Evolutionary conservation across 2,329 filamentous ascomycete genomes (phyloP).

Genomic region (Trichoderma semiorbis): DNA sequence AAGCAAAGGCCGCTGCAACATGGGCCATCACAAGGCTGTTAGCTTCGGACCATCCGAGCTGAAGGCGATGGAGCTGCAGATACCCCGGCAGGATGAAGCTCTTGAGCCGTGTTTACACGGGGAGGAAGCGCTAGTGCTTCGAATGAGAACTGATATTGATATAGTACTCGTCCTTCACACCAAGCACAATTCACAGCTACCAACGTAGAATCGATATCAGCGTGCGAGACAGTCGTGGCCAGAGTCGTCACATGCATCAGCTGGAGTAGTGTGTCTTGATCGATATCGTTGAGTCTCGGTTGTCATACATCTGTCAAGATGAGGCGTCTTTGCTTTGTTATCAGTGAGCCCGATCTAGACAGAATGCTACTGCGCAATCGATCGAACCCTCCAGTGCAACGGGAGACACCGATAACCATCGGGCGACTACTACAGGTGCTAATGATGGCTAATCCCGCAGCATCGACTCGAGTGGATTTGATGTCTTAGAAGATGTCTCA

Average conservation of each 20-base stretch:
- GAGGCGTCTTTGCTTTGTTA: neutral
- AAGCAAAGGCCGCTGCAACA: neutral
- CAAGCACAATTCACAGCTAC: neutral
- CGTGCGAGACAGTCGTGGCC: neutral
- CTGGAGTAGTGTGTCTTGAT: neutral
- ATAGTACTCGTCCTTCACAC: neutral
- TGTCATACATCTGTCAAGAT: neutral
- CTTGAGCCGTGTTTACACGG: neutral
- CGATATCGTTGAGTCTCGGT: neutral
- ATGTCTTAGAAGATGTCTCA: neutral
- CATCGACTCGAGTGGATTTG: neutral
- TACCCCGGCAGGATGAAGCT: neutral
- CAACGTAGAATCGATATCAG: neutral
- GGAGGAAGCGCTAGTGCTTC: neutral
- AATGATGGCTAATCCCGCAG: neutral
- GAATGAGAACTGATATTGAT: neutral
- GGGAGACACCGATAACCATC: neutral
- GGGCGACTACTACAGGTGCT: neutral
- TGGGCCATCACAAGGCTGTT: conserved; percentile 9
- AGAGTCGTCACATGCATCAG: neutral
- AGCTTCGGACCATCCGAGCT: conserved; percentile 11
- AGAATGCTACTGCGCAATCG: neutral
- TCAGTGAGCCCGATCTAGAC: neutral
- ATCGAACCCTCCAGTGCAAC: neutral
- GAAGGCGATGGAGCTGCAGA: conserved; percentile 2